phyloP scores from a whole-genome alignment of 495 filamentous ascomycete species.

The Xylaria acuta region DNA sequence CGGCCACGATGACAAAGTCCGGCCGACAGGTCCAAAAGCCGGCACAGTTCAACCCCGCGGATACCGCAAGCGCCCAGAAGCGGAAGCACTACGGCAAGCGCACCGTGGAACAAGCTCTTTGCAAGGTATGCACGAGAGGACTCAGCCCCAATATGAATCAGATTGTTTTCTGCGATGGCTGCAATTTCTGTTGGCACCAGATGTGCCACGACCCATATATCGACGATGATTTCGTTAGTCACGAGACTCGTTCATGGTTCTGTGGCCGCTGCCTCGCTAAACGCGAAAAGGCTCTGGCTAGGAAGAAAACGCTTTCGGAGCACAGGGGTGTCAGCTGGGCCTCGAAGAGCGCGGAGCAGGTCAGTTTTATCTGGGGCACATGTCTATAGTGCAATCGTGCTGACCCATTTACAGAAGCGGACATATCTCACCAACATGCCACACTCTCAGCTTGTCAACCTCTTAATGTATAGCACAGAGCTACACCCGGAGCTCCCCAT shows the following conservation, averaged over 20 bases:
- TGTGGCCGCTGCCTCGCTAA: slow-evolving; percentile 70
- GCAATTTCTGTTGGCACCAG: slow-evolving; percentile 89
- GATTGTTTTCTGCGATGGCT: slow-evolving; percentile 95
- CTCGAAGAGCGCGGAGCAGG: slow-evolving; percentile 49
- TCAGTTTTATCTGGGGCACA: slow-evolving; percentile 45
- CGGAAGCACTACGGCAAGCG: slow-evolving; percentile 55
- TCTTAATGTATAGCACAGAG: slow-evolving; percentile 44
- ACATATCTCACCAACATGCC: slow-evolving; percentile 48
- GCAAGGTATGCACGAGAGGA: slow-evolving; percentile 79
- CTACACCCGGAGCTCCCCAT: slow-evolving; percentile 52
- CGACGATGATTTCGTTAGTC: slow-evolving; percentile 66
- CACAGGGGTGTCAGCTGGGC: slow-evolving; percentile 53
- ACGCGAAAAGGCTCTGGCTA: slow-evolving; percentile 52
- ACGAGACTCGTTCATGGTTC: slow-evolving; percentile 74
- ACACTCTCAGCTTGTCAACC: slow-evolving; percentile 45
- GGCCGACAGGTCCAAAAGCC: slow-evolving; percentile 82
- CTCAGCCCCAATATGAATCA: slow-evolving; percentile 77
- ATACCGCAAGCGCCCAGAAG: slow-evolving; percentile 50
- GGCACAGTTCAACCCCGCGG: slow-evolving; percentile 68
- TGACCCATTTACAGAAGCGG: slow-evolving; percentile 40
- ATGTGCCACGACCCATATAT: slow-evolving; percentile 88
- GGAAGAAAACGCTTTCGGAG: slow-evolving; percentile 39
- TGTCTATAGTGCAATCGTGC: slow-evolving; percentile 36
- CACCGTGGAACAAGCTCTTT: slow-evolving; percentile 61
- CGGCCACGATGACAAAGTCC: slow-evolving; percentile 76